These are phyloP conservation scores for Paramecium pentaurelia DNA, from an alignment of 73 alveolate genomes.

Conservation along the genomic window DNA sequence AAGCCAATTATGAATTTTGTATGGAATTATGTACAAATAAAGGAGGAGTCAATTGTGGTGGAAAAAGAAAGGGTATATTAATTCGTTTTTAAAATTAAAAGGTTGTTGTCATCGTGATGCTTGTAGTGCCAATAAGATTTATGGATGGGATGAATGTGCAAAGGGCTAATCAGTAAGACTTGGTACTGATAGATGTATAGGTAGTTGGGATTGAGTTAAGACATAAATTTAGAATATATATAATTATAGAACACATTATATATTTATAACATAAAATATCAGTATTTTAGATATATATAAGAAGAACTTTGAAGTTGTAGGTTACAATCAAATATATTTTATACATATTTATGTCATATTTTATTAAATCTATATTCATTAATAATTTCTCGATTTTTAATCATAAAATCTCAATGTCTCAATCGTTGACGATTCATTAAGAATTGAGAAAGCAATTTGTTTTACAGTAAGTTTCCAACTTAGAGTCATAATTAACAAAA, in stretches of 20 bases:
- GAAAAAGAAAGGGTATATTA: background rate
- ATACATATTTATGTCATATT: background rate
- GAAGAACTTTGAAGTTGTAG: background rate
- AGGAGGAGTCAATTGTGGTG: constrained; percentile 49
- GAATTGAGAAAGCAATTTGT: constrained; percentile 34
- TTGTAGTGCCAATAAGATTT: background rate
- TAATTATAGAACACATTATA: no score
- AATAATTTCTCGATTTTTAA: constrained; percentile 4
- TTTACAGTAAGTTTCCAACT: background rate
- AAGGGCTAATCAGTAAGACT: background rate
- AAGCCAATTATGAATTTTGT: constrained; percentile 11
- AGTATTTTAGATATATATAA: background rate
- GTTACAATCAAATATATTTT: background rate
- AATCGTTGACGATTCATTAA: constrained; percentile 8
- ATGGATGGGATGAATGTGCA: constrained; percentile 50
- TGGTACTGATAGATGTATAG: background rate
- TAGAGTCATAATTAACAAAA: background rate
- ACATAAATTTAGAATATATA: background rate
- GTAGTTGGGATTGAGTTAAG: constrained; percentile 9
- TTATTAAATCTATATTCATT: background rate
- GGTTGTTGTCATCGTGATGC: background rate
- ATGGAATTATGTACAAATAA: background rate
- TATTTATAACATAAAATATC: background rate
- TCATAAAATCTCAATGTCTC: constrained; percentile 25
- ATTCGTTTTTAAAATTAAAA: background rate